phyloP scores from a whole-genome alignment of 1,284 basidiomycete species.

The Pseudozyma pruni region DNA sequence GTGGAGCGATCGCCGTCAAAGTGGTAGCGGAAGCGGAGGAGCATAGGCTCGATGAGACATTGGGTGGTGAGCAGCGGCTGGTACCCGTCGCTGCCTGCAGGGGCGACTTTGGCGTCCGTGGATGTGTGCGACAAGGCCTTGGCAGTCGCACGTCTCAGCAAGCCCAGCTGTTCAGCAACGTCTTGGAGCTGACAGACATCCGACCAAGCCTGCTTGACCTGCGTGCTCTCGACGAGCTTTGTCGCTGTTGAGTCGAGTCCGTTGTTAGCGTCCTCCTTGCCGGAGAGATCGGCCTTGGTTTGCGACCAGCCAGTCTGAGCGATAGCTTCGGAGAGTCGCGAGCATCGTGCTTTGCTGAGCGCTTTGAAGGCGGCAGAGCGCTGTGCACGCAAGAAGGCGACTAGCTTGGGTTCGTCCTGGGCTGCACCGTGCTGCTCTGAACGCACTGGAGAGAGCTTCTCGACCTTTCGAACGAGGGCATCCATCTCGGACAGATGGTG shows the following conservation, averaged over 20 bases:
- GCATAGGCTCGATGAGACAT: conserved; percentile 84
- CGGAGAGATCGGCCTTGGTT: conserved; percentile 9
- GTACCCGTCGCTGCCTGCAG: conserved; percentile 58
- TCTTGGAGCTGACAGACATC: conserved; percentile 58
- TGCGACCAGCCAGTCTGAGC: conserved; percentile 34
- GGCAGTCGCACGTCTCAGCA: conserved; percentile 31
- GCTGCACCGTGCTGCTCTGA: not conserved
- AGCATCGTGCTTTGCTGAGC: conserved; percentile 24
- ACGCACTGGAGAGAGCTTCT: conserved; percentile 16
- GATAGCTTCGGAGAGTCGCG: conserved; percentile 32
- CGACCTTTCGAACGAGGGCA: conserved; percentile 24
- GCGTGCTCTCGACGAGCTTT: conserved; percentile 8
- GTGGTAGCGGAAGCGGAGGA: conserved; percentile 92
- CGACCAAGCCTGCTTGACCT: conserved; percentile 46
- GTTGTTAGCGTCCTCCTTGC: not conserved
- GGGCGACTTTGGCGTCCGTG: not conserved
- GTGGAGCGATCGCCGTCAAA: conserved; percentile 88
- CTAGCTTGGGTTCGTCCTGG: conserved; percentile 15
- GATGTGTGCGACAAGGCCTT: conserved; percentile 4
- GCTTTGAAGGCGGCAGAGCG: conserved; percentile 33
- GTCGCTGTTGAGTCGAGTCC: not conserved
- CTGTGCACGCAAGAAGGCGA: conserved; percentile 49
- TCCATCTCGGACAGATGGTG: conserved; percentile 24
- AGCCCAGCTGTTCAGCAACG: conserved; percentile 39
- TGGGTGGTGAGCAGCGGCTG: conserved; percentile 71